Percentiles rank a stretch among this genome's conserved stretches.
Conservation (phyloP, 2,329 filamentous ascomycete genomes). For the Metarhizium humberi region DNA sequence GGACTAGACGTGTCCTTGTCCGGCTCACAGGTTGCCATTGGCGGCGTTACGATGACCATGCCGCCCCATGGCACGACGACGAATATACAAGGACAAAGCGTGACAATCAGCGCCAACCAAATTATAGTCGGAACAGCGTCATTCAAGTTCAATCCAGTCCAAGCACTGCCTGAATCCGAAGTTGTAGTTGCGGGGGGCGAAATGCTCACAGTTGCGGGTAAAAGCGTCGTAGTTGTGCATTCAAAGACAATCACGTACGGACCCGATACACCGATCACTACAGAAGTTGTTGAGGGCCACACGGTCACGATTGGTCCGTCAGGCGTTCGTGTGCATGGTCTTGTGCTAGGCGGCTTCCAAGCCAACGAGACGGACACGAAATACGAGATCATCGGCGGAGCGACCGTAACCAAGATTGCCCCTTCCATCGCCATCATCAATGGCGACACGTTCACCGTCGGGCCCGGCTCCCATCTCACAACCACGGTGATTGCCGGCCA, state of each 20-base stretch:
- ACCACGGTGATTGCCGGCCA: conserved; percentile 40
- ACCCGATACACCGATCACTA: conserved; percentile 19
- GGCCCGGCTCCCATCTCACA: conserved; percentile 29
- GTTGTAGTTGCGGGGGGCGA: conserved; percentile 39
- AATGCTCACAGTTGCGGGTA: conserved; percentile 34
- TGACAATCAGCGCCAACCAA: conserved; percentile 27
- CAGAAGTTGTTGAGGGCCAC: conserved; percentile 37
- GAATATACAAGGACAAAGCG: conserved; percentile 19
- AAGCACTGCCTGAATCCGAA: conserved; percentile 26
- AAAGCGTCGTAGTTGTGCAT: conserved; percentile 29
- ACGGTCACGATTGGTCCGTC: conserved; percentile 40
- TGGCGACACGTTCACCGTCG: conserved; percentile 41
- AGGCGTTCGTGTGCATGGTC: conserved; percentile 30
- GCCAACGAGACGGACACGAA: conserved; percentile 27
- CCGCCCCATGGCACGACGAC: conserved; percentile 26
- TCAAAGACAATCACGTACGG: conserved; percentile 38
- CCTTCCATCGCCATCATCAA: conserved; percentile 39
- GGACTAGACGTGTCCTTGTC: conserved; percentile 32
- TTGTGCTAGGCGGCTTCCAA: conserved; percentile 31
- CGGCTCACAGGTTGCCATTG: conserved; percentile 31
- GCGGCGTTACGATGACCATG: conserved; percentile 32
- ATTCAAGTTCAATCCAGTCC: conserved; percentile 23
- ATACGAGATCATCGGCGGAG: conserved; percentile 41
- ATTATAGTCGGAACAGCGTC: conserved; percentile 26
- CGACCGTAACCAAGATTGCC: conserved; percentile 41